Conservation (phyloP, 306 rosid genomes). For the Citrullus mucosospermus region DNA sequence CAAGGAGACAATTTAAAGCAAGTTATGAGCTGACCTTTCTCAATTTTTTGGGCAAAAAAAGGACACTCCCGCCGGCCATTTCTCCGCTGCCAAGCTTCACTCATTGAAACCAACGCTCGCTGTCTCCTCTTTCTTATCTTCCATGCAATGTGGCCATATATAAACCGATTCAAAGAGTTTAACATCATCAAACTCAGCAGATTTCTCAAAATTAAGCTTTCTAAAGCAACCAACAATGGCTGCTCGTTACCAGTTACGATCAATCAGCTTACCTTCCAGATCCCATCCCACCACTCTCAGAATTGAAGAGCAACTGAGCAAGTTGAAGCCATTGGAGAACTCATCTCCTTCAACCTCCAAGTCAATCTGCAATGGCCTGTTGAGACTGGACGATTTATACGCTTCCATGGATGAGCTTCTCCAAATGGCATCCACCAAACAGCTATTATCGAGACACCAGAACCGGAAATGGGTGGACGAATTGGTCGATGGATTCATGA, state of each 20-base stretch:
- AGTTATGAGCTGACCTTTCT: background rate
- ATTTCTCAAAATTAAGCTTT: background rate
- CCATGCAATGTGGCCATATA: background rate
- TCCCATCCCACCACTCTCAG: constrained; percentile 4
- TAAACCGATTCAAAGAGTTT: background rate
- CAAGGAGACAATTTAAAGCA: constrained; percentile 1
- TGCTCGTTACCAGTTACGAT: background rate
- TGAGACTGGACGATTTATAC: background rate
- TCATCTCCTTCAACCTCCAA: constrained; percentile 1
- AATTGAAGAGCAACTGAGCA: constrained; percentile 2
- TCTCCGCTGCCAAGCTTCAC: background rate
- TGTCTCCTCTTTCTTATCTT: background rate
- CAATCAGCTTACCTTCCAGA: constrained; percentile 6
- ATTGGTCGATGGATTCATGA: constrained; percentile 33
- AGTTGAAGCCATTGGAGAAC: background rate
- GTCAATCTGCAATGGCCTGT: background rate
- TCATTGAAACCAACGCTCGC: background rate
- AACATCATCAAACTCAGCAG: background rate
- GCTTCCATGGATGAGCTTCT: constrained; percentile 8
- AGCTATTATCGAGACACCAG: background rate
- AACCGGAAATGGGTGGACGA: constrained; percentile 27
- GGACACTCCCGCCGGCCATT: constrained; percentile 7
- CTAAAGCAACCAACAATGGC: constrained; percentile 1
- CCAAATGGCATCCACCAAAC: background rate
- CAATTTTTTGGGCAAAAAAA: background rate